Base-by-base conservation (phyloP, 2,329 filamentous ascomycete genomes). In the Beauveria rudraprayagi region DNA sequence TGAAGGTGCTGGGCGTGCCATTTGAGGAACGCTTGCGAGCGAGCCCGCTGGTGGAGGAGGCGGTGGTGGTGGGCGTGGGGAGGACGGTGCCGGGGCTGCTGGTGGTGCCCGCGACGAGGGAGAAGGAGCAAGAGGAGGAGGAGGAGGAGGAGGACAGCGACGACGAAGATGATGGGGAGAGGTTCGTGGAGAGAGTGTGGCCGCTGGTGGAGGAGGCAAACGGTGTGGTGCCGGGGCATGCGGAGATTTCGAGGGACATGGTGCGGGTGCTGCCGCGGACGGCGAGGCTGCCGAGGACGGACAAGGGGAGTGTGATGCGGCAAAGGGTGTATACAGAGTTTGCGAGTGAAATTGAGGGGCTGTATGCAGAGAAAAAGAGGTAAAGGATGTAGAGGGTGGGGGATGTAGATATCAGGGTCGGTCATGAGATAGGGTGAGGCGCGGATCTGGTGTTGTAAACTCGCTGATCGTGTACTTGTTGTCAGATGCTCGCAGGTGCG, bases 301-400 rank as follows among this genome's bases (percentile, higher is more conserved):
- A 61, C 34, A 56, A 61, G 51, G 58, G 58, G 1, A 61, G 43
- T 40, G 51, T 61, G 16, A 50, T 61, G n/a, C 28, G 58, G 34
- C 50, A 43, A 11, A 34, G 34, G 44, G 51, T 51, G 9, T 56
- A 50, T 16, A 7, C 1, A 2, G 22, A 55, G 11, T 61, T 61
- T 56, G 59, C 43, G 52, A 47, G 22, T 3, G 59, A 61, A 17
- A 61, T 56, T 26, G 52, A 61, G n/a, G 34, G 16, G 14, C 14
- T 61, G 28, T 61, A 61, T 47, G 40, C 22, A 1, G 41, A 54
- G 24, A 5, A 5, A 9, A 34, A 5, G 34, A n/a, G 28, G 17
- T n/a, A 17, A 43, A 8, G 17, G 17, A 9, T 43, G 41, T 4
- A 50, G 46, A 28, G n/a, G 41, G n/a, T 17, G 41, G 41, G 10